phyloP scores from a whole-genome alignment of 352 stramenopile species.

The Pythium dissimile region DNA sequence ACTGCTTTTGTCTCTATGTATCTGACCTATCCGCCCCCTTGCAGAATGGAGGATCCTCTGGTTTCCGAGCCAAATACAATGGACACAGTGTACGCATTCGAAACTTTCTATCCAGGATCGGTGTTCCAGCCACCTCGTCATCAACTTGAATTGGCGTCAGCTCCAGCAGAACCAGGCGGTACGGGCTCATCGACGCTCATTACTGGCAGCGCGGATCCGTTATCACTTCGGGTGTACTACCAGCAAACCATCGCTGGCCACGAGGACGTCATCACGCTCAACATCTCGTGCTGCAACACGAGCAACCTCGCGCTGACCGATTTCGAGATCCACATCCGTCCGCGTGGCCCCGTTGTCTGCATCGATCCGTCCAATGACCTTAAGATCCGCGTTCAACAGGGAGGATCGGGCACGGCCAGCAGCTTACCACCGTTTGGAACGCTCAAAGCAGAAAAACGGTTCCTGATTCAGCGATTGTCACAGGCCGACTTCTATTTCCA shows the following conservation, averaged over 20 bases:
- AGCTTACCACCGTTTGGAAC: constrained; percentile 51
- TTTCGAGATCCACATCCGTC: constrained; percentile 61
- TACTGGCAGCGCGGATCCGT: constrained; percentile 57
- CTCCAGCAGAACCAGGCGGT: neutral
- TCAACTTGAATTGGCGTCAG: neutral
- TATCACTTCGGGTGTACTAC: constrained; percentile 56
- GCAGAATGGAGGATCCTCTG: neutral
- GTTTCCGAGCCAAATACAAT: neutral
- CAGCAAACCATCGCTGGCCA: constrained; percentile 37
- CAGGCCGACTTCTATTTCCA: constrained; percentile 54
- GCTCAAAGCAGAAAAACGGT: constrained; percentile 64
- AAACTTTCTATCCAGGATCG: constrained; percentile 7
- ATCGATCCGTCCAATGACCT: constrained; percentile 56
- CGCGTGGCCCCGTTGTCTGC: constrained; percentile 40
- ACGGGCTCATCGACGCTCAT: constrained; percentile 20
- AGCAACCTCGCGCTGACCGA: constrained; percentile 56
- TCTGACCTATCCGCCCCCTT: too few species aligned
- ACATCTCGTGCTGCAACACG: constrained; percentile 62
- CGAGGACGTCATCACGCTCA: constrained; percentile 48
- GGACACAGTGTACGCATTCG: constrained; percentile 8
- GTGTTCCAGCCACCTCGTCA: constrained; percentile 12
- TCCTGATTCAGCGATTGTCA: constrained; percentile 60
- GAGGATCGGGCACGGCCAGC: constrained; percentile 28
- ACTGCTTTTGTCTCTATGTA: too few species aligned
- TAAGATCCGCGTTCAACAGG: constrained; percentile 45